Base-by-base conservation (phyloP, 129 eudicot species). In the Flaveria brownii region DNA sequence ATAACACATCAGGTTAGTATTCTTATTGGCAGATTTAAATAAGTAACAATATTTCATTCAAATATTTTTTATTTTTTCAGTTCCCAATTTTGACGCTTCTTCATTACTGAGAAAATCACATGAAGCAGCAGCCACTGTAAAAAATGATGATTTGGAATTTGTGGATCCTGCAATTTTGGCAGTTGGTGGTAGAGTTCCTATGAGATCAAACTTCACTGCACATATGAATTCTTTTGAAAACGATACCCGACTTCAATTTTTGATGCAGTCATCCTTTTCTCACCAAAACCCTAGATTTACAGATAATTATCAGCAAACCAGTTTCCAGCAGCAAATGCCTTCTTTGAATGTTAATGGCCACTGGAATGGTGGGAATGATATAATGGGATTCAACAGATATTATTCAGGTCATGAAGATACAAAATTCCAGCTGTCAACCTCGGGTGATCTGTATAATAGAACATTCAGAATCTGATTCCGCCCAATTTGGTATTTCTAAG, bases 91-190 rank as follows among this genome's bases (percentile, higher is more conserved):
- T 67, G 99, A 89, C 10, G 52, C 80, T 50, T 76, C 92, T 10
- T 78, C 84, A 2, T 74, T 85, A 68, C 74, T 72, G 76, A 87
- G 95, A 80, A 84, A 91, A 54, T 77, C 82, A 57, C 87, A 89
- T 85, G 94, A 87, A 81, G 78, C 90, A 68, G 82, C 90, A 23
- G 61, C 87, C 45, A 76, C 83, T 71, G 87, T 85, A 43, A 74
- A 80, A 74, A 82, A 78, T 54, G 54, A 67, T 77, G 75, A 75
- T 73, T 80, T 66, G 80, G 99, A 95, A 52, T 89, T 91, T 54
- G 84, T 89, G 80, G 99, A 95, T 80, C 99, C 99, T 23, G 97
- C 99, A 55, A 95, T 95, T 52, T 69, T 95, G 80, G 97, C 99
- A 0, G 95, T 95, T 80, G 97, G 99, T 77, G 97, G 93, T 74